Evolutionary conservation across 768 basidiomycete species (phyloP), one percentile per base, ranked within the genome.

Genomic region (Cantharellus cinnabarinus): DNA sequence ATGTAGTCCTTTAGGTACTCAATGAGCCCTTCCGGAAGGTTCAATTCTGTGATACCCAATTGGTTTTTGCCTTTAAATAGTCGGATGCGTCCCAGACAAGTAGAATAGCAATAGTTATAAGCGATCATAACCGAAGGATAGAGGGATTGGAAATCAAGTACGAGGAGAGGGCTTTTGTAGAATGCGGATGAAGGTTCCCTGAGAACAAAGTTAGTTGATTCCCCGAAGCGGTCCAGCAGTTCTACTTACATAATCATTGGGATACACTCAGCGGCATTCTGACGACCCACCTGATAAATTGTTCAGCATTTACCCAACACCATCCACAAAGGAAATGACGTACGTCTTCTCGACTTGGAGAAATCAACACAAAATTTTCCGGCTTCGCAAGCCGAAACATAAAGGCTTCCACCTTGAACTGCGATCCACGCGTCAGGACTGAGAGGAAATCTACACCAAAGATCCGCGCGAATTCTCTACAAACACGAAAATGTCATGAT

Each of bases 41-140:
- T 73, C 15, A 88, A 74, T 62, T 89, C 78, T 3, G 48, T 79
- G 72, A 62, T 85, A 2, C 95, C 95, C 58, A 98, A 78, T 69
- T 94, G 94, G 68, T 85, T 82, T 37, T 77, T 77, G 4, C 85
- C 91, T 67, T 89, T 82, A 37, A 54, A 94, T n/a, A 81, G 75
- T n/a, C 75, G 74, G 42, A 89, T 74, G 7, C 93, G 80, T 5
- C 95, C 95, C 39, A 99, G 75, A 68, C 93, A 98, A 2, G 95
- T 99, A 37, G 93, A 97, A 68, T 90, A 93, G 66, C 88, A 90
- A 68, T 90, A 90, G 68, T 98, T 98, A 71, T 99, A 93, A 3
- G 91, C 94, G 64, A 98, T 94, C 94, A 98, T 98, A 61, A 97
- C 75, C 0, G 91, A 95, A 0, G 95, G 95, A 68, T 99, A 99